A percentile compares a stretch with the other conserved stretches of the same genome.
These are phyloP conservation scores for Aegilops bicornis DNA, from an alignment of 176 grass and related monocot species.

Conservation along the genomic window DNA sequence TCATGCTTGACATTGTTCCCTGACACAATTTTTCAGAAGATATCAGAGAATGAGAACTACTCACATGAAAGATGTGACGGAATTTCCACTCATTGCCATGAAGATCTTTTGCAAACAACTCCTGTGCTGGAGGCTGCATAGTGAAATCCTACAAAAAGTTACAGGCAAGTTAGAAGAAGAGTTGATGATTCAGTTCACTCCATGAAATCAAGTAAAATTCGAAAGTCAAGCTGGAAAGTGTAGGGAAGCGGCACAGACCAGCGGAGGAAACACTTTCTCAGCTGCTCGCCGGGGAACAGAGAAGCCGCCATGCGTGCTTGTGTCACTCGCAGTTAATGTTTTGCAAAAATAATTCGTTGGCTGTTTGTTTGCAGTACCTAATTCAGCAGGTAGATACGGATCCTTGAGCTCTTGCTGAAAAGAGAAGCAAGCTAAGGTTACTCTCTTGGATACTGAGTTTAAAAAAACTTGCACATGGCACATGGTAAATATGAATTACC, in stretches of 20 bases:
- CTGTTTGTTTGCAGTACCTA: constrained; percentile 81
- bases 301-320: constrained; percentile 98
- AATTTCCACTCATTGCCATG: constrained; percentile 99
- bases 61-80: constrained; percentile 88
- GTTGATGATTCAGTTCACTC: background rate
- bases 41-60: background rate
- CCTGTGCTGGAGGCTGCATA: constrained; percentile 92
- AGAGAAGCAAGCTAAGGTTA: constrained; percentile 35
- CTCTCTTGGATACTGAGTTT: background rate
- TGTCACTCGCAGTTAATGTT: constrained; percentile 97
- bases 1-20: background rate
- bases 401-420: constrained; percentile 98
- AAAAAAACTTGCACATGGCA: background rate
- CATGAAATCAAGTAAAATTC: background rate
- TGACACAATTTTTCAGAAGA: background rate
- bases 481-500: constrained; percentile 48
- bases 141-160: constrained; percentile 73
- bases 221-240: constrained; percentile 16
- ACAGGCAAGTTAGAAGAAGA: constrained; percentile 31
- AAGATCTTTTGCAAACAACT: constrained; percentile 90
- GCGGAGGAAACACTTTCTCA: constrained; percentile 97
- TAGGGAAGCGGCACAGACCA: constrained; percentile 52
- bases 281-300: constrained; percentile 99
- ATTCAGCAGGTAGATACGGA: constrained; percentile 86
- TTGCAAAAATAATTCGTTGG: constrained; percentile 99